Evolutionary conservation across 2,329 filamentous ascomycete genomes (phyloP).

Genomic region (Ceratocystis albifundus): DNA sequence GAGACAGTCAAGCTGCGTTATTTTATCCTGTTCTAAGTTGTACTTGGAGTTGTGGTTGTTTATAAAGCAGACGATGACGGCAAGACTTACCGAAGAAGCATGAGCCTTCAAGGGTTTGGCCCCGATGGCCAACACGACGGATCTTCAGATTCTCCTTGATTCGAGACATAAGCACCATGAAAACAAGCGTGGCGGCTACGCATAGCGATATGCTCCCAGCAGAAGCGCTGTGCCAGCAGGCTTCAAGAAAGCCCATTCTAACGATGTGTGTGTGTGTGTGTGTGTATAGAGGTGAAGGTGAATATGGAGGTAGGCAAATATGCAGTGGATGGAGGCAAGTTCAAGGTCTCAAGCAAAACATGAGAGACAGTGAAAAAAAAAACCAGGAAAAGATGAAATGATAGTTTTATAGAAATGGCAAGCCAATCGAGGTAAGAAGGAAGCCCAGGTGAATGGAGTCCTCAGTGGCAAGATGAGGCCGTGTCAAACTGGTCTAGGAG

Average conservation of each 20-base stretch:
- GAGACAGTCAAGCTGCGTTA: too few species aligned
- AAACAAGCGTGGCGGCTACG: neutral
- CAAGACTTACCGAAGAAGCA: conserved; percentile 10
- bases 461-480: too few species aligned
- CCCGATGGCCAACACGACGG: conserved; percentile 13
- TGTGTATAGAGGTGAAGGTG: neutral
- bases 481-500: too few species aligned
- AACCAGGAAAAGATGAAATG: neutral
- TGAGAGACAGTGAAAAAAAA: neutral
- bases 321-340: neutral
- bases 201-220: neutral
- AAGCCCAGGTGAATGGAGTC: neutral
- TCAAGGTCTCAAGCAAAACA: neutral
- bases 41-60: too few species aligned
- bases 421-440: neutral
- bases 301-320: neutral
- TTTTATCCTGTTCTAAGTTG: too few species aligned
- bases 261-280: neutral
- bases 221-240: neutral
- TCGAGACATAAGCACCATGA: neutral
- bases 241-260: conserved; percentile 10
- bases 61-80: neutral
- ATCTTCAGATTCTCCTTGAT: conserved; percentile 35
- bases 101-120: neutral
- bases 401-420: neutral